Evolutionary conservation across 371 early-diverging fungal genomes (phyloP), one percentile per base, ranked within the genome.

Genomic region (Mucor racemosus): DNA sequence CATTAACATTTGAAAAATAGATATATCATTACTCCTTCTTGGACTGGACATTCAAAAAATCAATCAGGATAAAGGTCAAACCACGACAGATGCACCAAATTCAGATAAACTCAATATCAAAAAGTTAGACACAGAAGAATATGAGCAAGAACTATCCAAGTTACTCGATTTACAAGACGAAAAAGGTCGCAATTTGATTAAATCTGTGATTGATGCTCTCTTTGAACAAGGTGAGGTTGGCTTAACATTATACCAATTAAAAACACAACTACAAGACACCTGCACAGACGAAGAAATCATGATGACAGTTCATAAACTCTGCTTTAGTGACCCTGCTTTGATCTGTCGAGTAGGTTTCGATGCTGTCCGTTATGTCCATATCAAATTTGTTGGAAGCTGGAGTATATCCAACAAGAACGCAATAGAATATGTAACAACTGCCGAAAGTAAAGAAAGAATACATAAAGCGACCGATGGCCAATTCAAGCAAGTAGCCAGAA

Each of bases 341-440:
- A 40, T 75, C 5, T 50, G 36, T 10, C 17, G 31, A 6, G 76
- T 76, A 34, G 79, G 79, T 2, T 76, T 70, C 44, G 44, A 56
- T 9, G 35, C 72, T 19, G 38, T 55, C 19, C 76, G 76, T 17
- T 72, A 72, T 68, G 74, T 78, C 3, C 56, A 65, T 31, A 34
- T 48, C 10, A 50, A 36, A 7, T 56, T 68, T 39, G 26, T 69
- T 8, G 39, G 44, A 26, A 39, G 53, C 14, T 74, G 76, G 76
- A 19, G 64, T 5, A 44, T 74, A 15, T 10, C 48, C 15, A 63
- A 57, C 6, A 63, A 26, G 39, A 11, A n/a, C 34, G n/a, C n/a
- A n/a, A n/a, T n/a, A n/a, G n/a, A n/a, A n/a, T n/a, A n/a, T n/a
- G n/a, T n/a, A n/a, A n/a, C n/a, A n/a, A 15, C 8, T 34, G 13